phyloP scores from a whole-genome alignment of 192 early-diverging fungal genomes.

The Coemansia sp. region DNA sequence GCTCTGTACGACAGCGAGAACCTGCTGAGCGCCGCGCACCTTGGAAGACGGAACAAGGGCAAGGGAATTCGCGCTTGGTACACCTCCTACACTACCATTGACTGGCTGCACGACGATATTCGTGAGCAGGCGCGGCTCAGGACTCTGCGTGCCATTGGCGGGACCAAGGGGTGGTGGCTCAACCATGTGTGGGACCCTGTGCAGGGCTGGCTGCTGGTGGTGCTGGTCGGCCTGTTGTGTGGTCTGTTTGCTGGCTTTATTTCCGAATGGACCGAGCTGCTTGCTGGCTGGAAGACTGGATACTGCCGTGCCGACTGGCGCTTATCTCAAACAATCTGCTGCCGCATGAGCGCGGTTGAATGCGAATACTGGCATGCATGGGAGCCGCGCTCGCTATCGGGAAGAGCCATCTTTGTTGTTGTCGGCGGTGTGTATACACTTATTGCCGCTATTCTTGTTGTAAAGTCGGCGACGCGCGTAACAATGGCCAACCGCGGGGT shows the following conservation, averaged over 20 bases:
- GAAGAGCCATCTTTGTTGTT: constrained; percentile 31
- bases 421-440: constrained; percentile 62
- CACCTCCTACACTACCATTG: constrained; percentile 55
- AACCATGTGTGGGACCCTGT: constrained; percentile 69
- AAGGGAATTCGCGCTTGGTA: constrained; percentile 48
- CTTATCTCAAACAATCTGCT: constrained; percentile 77
- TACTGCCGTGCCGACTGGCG: constrained; percentile 78
- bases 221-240: constrained; percentile 61
- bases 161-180: constrained; percentile 61
- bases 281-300: constrained; percentile 81
- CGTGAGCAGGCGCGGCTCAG: constrained; percentile 75
- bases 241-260: constrained; percentile 51
- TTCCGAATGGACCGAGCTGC: constrained; percentile 67
- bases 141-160: constrained; percentile 56
- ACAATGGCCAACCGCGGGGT: constrained; percentile 36
- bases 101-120: constrained; percentile 90
- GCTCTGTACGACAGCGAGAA: constrained; percentile 44
- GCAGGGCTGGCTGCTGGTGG: constrained; percentile 85
- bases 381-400: constrained; percentile 42
- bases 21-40: constrained; percentile 17
- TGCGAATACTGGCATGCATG: constrained; percentile 61
- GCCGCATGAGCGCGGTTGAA: constrained; percentile 63
- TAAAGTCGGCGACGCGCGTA: constrained; percentile 54
- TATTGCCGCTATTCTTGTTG: constrained; percentile 62
- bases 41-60: constrained; percentile 34